A percentile compares a stretch with the other conserved stretches of the same genome.
These are phyloP conservation scores for Kwoniella dejecticola DNA, from an alignment of 768 basidiomycete genomes.

Conservation along the genomic window DNA sequence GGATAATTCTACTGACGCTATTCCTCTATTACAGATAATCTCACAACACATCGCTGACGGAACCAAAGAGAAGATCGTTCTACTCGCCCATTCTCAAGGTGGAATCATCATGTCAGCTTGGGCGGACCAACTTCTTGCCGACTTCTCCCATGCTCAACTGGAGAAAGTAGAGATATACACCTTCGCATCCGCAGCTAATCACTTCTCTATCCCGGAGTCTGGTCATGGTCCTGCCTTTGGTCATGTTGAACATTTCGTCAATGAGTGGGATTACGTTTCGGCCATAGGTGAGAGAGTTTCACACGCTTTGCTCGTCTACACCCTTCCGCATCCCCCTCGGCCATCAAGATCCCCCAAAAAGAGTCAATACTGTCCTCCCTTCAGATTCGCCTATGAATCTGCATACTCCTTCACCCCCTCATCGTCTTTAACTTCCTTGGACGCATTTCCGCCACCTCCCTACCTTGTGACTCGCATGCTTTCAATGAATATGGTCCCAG, in stretches of 20 bases:
- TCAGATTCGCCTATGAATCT: too few relatives aligned
- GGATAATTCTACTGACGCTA: too few relatives aligned
- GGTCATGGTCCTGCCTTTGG: constrained; percentile 19
- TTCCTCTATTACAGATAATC: constrained; percentile 24
- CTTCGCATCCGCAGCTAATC: constrained; percentile 44
- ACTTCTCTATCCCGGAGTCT: constrained; percentile 34
- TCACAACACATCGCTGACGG: constrained; percentile 23
- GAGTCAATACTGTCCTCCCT: too few relatives aligned
- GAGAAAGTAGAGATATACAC: constrained; percentile 47
- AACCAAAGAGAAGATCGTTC: constrained; percentile 37
- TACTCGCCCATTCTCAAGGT: constrained; percentile 48
- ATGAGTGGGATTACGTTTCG: constrained; percentile 37
- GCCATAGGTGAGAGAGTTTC: constrained; percentile 31
- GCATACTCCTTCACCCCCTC: too few relatives aligned
- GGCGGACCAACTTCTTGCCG: constrained; percentile 39
- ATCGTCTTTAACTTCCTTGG: neutral
- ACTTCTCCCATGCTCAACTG: constrained; percentile 32
- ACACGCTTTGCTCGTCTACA: too few relatives aligned
- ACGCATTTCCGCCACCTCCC: too few relatives aligned
- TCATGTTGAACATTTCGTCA: constrained; percentile 44
- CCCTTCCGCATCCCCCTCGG: too few relatives aligned
- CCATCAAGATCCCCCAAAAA: too few relatives aligned
- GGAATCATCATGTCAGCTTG: constrained; percentile 43
- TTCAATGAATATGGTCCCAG: too few relatives aligned
- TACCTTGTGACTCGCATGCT: too few relatives aligned